Evolutionary conservation across 495 filamentous ascomycete genomes (phyloP).

Genomic region (Choiromyces venosus): DNA sequence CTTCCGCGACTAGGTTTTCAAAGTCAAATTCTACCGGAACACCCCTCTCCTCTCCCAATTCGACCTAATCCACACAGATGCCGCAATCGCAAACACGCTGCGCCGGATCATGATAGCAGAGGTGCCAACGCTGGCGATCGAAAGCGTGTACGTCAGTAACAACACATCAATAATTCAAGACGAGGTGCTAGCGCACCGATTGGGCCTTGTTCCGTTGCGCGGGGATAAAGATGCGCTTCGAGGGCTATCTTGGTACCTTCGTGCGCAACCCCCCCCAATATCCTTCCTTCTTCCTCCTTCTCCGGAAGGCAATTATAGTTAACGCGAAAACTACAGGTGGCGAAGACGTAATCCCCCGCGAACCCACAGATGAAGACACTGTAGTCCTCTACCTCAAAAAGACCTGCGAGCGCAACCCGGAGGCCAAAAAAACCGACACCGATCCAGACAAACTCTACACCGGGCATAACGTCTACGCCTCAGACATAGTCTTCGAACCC

Average conservation of each 20-base stretch:
- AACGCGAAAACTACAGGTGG: conserved; percentile 15
- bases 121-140: conserved; percentile 88
- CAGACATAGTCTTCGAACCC: conserved; percentile 67
- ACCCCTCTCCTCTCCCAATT: conserved; percentile 69
- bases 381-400: conserved; percentile 65
- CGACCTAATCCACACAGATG: conserved; percentile 85
- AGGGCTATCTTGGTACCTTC: conserved; percentile 69
- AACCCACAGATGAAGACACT: conserved; percentile 71
- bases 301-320: not conserved
- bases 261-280: conserved; percentile 48
- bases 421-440: conserved; percentile 61
- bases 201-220: conserved; percentile 85
- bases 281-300: not conserved
- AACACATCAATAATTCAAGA: conserved; percentile 98
- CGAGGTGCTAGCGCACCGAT: conserved; percentile 81
- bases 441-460: conserved; percentile 79
- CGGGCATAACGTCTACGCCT: conserved; percentile 81
- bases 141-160: conserved; percentile 80
- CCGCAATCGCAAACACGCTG: conserved; percentile 93
- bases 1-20: conserved; percentile 51
- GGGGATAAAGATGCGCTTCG: conserved; percentile 68
- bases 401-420: conserved; percentile 68
- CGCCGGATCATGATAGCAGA: conserved; percentile 95
- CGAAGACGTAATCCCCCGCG: conserved; percentile 17
- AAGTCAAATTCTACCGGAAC: conserved; percentile 77